These are phyloP conservation scores for Exserohilum rostratum DNA, from an alignment of 2,329 filamentous ascomycete genomes.

Conservation along the genomic window DNA sequence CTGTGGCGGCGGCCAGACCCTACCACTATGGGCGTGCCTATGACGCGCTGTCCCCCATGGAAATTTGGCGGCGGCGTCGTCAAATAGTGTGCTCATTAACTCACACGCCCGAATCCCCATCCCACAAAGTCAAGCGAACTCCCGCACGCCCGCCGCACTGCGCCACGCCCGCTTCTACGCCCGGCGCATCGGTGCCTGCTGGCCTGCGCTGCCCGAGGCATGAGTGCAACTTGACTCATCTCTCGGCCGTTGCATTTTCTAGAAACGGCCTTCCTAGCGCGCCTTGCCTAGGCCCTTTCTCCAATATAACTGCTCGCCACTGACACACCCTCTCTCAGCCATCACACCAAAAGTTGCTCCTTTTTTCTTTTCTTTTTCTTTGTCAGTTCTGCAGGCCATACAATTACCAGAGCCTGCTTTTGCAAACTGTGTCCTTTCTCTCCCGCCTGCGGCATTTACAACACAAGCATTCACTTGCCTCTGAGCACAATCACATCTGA, in stretches of 20 bases:
- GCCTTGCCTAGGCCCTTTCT: neutral
- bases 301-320: slow-evolving; percentile 28
- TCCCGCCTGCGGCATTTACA: neutral
- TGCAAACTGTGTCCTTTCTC: slow-evolving; percentile 4
- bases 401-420: slow-evolving; percentile 36
- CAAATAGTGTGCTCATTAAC: neutral
- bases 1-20: slow-evolving; percentile 7
- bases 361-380: slow-evolving; percentile 15
- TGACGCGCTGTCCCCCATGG: slow-evolving; percentile 31
- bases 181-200: slow-evolving; percentile 5
- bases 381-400: slow-evolving; percentile 38
- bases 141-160: neutral
- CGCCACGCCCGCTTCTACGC: slow-evolving; percentile 13
- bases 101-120: slow-evolving; percentile 4
- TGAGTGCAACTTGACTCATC: slow-evolving; percentile 21
- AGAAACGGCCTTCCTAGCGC: slow-evolving; percentile 11
- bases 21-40: slow-evolving; percentile 17
- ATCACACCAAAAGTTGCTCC: neutral
- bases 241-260: slow-evolving; percentile 8
- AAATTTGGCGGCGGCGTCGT: slow-evolving; percentile 20
- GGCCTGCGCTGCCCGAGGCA: slow-evolving; percentile 1
- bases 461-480: slow-evolving; percentile 2
- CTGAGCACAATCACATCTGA: neutral
- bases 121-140: neutral
- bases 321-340: neutral